Evolutionary conservation across 768 basidiomycete species (phyloP).

Genomic region (Nidula microcarpa): DNA sequence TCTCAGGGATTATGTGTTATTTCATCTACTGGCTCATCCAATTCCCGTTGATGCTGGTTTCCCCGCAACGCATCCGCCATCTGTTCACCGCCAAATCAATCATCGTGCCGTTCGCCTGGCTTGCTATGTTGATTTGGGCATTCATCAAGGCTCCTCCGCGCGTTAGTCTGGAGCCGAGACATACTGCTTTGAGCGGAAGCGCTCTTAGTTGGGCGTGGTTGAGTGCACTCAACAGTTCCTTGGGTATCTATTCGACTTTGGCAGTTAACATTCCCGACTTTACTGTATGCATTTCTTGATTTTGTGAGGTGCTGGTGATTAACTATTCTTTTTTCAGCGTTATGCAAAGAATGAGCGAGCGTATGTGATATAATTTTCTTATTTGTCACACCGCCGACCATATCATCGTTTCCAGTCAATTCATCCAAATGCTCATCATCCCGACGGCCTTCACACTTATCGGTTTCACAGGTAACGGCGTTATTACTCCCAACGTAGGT

Average conservation of each 20-base stretch:
- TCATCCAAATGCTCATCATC: conserved; percentile 71
- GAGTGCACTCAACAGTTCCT: conserved; percentile 67
- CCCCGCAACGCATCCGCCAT: conserved; percentile 74
- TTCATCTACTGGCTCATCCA: conserved; percentile 78
- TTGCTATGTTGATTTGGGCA: conserved; percentile 80
- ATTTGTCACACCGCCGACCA: not conserved
- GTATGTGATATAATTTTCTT: conserved; percentile 29
- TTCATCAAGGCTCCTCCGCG: conserved; percentile 62
- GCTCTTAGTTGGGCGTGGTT: conserved; percentile 78
- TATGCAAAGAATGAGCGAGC: conserved; percentile 69
- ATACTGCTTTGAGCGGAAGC: conserved; percentile 48
- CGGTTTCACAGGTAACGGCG: conserved; percentile 55
- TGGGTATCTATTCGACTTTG: conserved; percentile 72
- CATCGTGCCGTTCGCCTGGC: conserved; percentile 60
- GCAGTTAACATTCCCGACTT: conserved; percentile 87
- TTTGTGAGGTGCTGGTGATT: conserved; percentile 1
- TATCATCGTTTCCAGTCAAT: conserved; percentile 44
- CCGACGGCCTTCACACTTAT: conserved; percentile 74
- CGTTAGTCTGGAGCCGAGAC: conserved; percentile 54
- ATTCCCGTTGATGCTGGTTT: conserved; percentile 71
- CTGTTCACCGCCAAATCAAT: conserved; percentile 71
- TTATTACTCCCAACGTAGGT: not conserved
- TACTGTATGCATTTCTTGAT: conserved; percentile 31
- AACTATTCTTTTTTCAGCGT: conserved; percentile 33
- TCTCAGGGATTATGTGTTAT: conserved; percentile 69